Conservation (phyloP, 768 basidiomycete species). For the Mycena metata region DNA sequence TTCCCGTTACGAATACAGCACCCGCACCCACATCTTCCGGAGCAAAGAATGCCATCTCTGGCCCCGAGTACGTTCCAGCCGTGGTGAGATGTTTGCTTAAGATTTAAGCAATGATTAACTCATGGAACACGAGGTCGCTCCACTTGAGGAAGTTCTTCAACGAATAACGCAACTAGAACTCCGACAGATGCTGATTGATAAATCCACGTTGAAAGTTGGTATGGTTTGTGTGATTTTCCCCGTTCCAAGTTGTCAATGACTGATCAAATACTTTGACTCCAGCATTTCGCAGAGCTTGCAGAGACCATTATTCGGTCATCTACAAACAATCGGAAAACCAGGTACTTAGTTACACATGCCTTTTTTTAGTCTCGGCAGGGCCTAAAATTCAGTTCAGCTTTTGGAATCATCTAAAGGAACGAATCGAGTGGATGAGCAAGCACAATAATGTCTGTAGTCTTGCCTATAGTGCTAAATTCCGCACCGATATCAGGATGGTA, state of each 20-base stretch:
- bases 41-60: constrained; percentile 12
- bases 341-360: not conserved
- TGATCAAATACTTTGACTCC: not conserved
- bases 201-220: constrained; percentile 19
- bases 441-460: constrained; percentile 13
- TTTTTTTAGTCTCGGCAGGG: constrained; percentile 9
- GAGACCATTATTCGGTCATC: constrained; percentile 18
- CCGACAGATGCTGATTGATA: constrained; percentile 14
- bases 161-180: constrained; percentile 10
- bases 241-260: constrained; percentile 8
- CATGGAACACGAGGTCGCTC: constrained; percentile 11
- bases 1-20: constrained; percentile 15
- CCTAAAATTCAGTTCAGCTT: constrained; percentile 6
- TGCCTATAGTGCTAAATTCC: constrained; percentile 7
- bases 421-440: constrained; percentile 22
- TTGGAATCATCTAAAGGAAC: constrained; percentile 7
- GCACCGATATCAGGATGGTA: constrained; percentile 6
- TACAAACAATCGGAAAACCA: constrained; percentile 13
- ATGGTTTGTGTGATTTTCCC: constrained; percentile 14
- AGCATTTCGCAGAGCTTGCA: constrained; percentile 13
- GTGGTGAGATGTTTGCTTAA: constrained; percentile 9
- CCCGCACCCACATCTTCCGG: constrained; percentile 6
- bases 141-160: constrained; percentile 11
- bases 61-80: constrained; percentile 6
- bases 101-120: constrained; percentile 18